phyloP scores from a whole-genome alignment of 108 stramenopile species.

The Cyclotella atomus region DNA sequence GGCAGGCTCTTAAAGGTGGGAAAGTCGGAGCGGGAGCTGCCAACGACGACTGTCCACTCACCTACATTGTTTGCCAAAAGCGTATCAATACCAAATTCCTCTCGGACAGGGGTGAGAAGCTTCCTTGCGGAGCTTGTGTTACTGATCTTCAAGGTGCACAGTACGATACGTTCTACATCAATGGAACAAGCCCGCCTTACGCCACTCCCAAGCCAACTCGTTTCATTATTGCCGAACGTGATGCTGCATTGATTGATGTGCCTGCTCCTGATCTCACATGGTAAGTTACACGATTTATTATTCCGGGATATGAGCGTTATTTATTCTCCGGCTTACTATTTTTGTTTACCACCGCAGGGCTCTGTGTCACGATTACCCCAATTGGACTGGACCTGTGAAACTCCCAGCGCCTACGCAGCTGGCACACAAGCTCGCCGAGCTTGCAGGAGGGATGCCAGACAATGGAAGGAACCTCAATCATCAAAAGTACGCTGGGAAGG shows the following conservation, averaged over 20 bases:
- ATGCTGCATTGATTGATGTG: constrained; percentile 39
- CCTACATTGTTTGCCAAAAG: constrained; percentile 72
- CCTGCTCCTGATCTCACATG: constrained; percentile 55
- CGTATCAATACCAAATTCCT: constrained; percentile 70
- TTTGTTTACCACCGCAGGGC: no score
- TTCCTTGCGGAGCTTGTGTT: constrained; percentile 65
- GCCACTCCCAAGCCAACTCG: constrained; percentile 70
- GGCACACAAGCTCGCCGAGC: constrained; percentile 76
- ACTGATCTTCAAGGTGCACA: constrained; percentile 54
- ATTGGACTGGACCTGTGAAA: constrained; percentile 74
- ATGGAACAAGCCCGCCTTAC: constrained; percentile 60
- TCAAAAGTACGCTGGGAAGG: constrained; percentile 45
- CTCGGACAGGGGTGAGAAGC: constrained; percentile 47
- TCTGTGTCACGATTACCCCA: constrained; percentile 71
- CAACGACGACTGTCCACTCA: constrained; percentile 42
- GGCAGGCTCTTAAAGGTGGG: constrained; percentile 37
- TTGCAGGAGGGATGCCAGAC: constrained; percentile 62
- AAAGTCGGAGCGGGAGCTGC: constrained; percentile 9
- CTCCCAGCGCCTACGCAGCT: constrained; percentile 61
- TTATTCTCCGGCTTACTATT: no score
- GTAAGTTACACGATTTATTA: constrained; percentile 18
- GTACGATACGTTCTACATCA: constrained; percentile 70
- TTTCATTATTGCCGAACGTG: constrained; percentile 55
- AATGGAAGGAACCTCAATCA: constrained; percentile 52
- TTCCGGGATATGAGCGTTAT: no score